Percentiles rank a stretch among this genome's conserved stretches.
Conservation (phyloP, 306 rosid genomes). For the Dalbergia oliveri region DNA sequence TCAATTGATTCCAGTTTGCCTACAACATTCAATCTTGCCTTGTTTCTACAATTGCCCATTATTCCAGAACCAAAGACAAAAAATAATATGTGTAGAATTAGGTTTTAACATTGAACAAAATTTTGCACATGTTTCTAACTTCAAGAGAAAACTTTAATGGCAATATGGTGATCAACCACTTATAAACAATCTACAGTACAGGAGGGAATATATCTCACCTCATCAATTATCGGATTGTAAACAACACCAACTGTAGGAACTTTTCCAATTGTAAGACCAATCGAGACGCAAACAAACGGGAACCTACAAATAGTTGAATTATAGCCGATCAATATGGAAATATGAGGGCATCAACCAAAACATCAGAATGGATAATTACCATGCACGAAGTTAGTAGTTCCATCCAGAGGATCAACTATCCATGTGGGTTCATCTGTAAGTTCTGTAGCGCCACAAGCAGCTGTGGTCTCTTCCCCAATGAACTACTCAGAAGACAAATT, state of each 20-base stretch:
- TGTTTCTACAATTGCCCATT: neutral
- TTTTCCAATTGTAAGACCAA: slow-evolving; percentile 92
- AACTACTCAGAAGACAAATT: slow-evolving; percentile 60
- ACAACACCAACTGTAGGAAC: slow-evolving; percentile 89
- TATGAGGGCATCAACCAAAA: slow-evolving; percentile 34
- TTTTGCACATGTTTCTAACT: slow-evolving; percentile 19
- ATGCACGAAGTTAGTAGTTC: slow-evolving; percentile 97
- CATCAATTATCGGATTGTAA: slow-evolving; percentile 91
- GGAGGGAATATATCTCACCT: slow-evolving; percentile 65
- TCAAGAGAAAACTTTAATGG: neutral
- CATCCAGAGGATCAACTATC: slow-evolving; percentile 99
- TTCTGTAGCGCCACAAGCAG: slow-evolving; percentile 84
- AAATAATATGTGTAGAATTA: neutral
- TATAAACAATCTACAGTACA: neutral
- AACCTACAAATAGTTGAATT: slow-evolving; percentile 60
- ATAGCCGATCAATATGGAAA: slow-evolving; percentile 35
- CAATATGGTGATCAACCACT: slow-evolving; percentile 5
- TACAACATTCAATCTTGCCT: neutral
- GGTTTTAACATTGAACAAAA: neutral
- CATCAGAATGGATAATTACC: slow-evolving; percentile 61
- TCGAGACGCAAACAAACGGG: slow-evolving; percentile 95
- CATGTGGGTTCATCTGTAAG: slow-evolving; percentile 96
- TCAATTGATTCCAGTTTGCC: neutral
- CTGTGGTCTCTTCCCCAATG: slow-evolving; percentile 97
- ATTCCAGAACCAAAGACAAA: neutral